Conservation (phyloP, 305 asterid genomes). For the Withania somnifera region DNA sequence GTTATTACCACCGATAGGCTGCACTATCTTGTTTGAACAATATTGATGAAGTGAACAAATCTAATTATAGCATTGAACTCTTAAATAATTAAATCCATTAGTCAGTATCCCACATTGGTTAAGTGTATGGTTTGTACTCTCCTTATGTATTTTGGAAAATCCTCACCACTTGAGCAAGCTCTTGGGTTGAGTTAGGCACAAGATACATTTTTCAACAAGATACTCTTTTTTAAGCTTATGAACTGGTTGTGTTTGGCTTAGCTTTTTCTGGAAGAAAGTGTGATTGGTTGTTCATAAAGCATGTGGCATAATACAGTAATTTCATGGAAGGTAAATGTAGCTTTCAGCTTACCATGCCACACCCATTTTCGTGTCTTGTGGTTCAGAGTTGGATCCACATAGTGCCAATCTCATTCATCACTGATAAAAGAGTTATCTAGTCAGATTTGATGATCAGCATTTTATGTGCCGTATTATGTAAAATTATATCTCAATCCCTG, state of each 20-base stretch:
- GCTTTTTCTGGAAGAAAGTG: neutral
- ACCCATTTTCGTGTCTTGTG: too few species aligned
- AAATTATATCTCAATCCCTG: neutral
- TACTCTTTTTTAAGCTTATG: neutral
- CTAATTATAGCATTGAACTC: neutral
- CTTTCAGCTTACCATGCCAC: neutral
- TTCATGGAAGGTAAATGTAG: neutral
- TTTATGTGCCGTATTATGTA: neutral
- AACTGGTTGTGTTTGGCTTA: neutral
- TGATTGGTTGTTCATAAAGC: neutral
- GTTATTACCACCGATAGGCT: neutral
- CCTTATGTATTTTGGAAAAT: neutral
- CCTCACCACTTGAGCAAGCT: neutral
- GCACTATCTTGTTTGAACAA: neutral
- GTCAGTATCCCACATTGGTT: neutral
- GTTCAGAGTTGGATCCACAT: too few species aligned
- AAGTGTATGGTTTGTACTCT: neutral
- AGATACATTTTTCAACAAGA: neutral
- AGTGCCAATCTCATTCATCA: neutral
- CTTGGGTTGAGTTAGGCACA: neutral
- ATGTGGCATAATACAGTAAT: neutral
- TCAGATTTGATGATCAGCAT: neutral
- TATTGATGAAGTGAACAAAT: neutral
- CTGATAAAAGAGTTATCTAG: neutral
- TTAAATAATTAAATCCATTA: neutral